phyloP scores from a whole-genome alignment of 345 rosid genomes.

The Rhizophora apiculata region DNA sequence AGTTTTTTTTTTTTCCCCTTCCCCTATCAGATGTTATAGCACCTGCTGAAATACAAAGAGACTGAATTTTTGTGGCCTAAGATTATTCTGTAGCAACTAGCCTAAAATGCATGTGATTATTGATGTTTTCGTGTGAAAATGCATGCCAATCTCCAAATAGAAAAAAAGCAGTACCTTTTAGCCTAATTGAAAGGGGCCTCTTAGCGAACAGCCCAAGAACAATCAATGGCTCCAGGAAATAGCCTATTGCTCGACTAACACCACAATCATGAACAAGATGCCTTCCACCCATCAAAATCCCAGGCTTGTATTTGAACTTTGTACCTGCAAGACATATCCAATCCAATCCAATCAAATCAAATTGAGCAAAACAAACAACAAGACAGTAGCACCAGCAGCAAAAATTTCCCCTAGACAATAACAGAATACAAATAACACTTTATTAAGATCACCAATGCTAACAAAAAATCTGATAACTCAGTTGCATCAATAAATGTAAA shows the following conservation, averaged over 20 bases:
- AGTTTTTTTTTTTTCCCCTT: too few species aligned
- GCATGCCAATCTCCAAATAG: neutral
- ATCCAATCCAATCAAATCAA: neutral
- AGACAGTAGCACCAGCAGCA: neutral
- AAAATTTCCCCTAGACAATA: too few species aligned
- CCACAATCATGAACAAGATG: slow-evolving; percentile 67
- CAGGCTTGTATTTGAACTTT: slow-evolving; percentile 69
- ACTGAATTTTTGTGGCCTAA: too few species aligned
- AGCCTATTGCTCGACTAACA: slow-evolving; percentile 70
- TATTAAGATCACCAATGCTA: too few species aligned
- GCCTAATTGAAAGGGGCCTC: slow-evolving; percentile 58
- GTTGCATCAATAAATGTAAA: too few species aligned
- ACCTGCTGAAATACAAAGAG: too few species aligned
- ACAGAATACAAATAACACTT: too few species aligned
- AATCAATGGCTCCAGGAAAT: slow-evolving; percentile 79
- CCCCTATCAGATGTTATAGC: too few species aligned
- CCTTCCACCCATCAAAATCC: slow-evolving; percentile 78
- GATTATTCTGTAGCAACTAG: too few species aligned
- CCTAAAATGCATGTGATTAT: too few species aligned
- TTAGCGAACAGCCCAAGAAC: slow-evolving; percentile 72
- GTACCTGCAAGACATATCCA: slow-evolving; percentile 45
- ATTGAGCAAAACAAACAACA: neutral
- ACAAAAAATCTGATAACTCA: too few species aligned
- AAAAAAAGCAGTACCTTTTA: slow-evolving; percentile 48
- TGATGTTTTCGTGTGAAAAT: too few species aligned